Base-by-base conservation (phyloP, 495 filamentous ascomycete genomes). In the Aspergillus haitiensis region DNA sequence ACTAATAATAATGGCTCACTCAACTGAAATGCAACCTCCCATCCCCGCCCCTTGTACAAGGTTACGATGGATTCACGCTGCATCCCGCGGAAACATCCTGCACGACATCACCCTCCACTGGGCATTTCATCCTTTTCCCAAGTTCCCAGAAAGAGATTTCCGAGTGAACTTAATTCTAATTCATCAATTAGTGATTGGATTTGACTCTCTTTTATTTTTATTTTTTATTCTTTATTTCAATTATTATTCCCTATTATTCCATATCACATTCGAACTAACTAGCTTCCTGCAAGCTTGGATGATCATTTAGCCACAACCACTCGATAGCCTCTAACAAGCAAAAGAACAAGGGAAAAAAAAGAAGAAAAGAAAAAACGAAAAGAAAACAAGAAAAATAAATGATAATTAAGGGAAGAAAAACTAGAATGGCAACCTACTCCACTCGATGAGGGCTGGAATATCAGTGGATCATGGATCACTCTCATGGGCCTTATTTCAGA, bases 291-390 rank as follows among this genome's bases (percentile, higher is more conserved):
- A 68, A 35, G 62, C 47, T 33, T 61, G 54, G 62, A 33, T 64
- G 60, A 65, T 65, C 62, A 56, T 64, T 64, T 62, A 64, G 65
- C 65, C 65, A 67, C 65, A 62, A 59, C 65, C 65, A 67, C 65
- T 60, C 49, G 15, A 53, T 31, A 37, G 53, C 55, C 32, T 36
- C 52, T 39, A 55, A 47, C 37, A 47, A 45, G 46, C 51, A 37
- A 49, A 60, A 64, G 55, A 53, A 12, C 6, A 55, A 60, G 47
- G 36, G 33, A 49, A 35, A 7, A 48, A 53, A 44, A 47, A 13
- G 18, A 37, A 51, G 39, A 32, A 33, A 32, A 33, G 3, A 57
- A 58, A 47, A 40, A 52, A 56, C 7, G 2, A 35, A 35, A 55
- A 58, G 36, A 52, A 51, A 37, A 49, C 54, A 64, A 58, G 48